Conservation (phyloP, 805 yeast genomes). For the Metschnikowia kofuensis region DNA sequence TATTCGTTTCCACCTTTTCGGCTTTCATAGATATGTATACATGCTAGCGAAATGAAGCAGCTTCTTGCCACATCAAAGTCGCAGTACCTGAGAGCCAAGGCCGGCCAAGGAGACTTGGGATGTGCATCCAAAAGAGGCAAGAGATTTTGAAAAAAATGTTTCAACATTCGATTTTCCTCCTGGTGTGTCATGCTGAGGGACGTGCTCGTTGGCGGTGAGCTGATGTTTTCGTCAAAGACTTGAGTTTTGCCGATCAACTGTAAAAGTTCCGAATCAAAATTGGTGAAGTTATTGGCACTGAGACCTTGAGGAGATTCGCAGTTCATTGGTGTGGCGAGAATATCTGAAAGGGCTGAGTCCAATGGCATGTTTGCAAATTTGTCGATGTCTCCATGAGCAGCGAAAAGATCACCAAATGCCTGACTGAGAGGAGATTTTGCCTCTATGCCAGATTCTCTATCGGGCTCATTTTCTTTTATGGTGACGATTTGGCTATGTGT, state of each 20-base stretch:
- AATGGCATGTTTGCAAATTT: background rate
- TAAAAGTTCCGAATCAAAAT: constrained; percentile 16
- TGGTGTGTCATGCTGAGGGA: constrained; percentile 30
- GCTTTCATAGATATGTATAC: constrained; percentile 56
- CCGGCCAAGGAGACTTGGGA: constrained; percentile 62
- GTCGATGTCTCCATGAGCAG: background rate
- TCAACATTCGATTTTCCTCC: constrained; percentile 54
- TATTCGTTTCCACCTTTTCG: constrained; percentile 48
- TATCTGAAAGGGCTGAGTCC: background rate
- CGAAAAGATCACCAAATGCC: constrained; percentile 10
- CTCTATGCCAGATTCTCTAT: background rate
- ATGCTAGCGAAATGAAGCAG: constrained; percentile 54
- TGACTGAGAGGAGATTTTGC: constrained; percentile 12
- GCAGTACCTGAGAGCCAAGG: constrained; percentile 53
- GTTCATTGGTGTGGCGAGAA: background rate
- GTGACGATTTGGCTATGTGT: background rate
- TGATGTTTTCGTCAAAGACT: constrained; percentile 11
- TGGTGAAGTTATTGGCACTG: background rate
- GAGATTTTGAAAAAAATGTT: constrained; percentile 53
- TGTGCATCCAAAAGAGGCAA: constrained; percentile 56
- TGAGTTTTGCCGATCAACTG: constrained; percentile 9
- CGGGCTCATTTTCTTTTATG: background rate
- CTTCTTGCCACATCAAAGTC: constrained; percentile 57
- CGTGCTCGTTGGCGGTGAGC: background rate
- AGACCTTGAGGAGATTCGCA: background rate